Base-by-base conservation (phyloP, 306 rosid species). In the Prunus mira region DNA sequence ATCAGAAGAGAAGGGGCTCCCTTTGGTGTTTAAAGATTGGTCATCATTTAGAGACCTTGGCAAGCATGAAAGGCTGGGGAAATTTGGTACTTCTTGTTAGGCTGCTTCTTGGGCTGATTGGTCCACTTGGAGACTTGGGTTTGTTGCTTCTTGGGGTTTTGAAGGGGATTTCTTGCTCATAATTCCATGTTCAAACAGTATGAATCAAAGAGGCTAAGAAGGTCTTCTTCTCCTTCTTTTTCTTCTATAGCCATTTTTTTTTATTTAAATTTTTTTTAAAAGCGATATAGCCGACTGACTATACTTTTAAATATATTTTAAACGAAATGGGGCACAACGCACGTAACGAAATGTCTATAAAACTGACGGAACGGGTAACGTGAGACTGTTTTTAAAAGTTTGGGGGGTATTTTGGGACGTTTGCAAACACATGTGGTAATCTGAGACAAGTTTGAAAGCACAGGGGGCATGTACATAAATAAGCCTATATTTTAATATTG, bases 201-300 rank as follows among this genome's bases (percentile, higher is more conserved):
- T 0, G 85, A 82, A 69, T 93, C 96, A 12, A 93, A 73, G 72
- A 86, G 90, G n/a, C 66, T 30, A 12, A 90, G 79, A 76, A 92
- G 47, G 17, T 46, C 63, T 68, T 68, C 86, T n/a, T 87, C 27
- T 27, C 27, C 54, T 74, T 52, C 3, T 19, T 54, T 11, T 54
- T 54, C 10, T 1, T 54, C 3, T 1, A 82, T 83, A 50, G 82
- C 88, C 92, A 84, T 80, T 30, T 19, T n/a, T 27, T 27, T 27
- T 27, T 1, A 22, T 22, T 22, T 1, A 27, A 27, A 24, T 24
- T 27, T 1, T 27, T 27, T 25, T 25, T 1, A 25, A 27, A 27
- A 27, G 27, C 3, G 27, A 3, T 2, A 27, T 27, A 27, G 27
- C 2, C 30, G 0, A 3, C 0, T 0, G 30, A 1, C 30, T 27